Percentiles rank a stretch among this genome's conserved stretches.
Conservation (phyloP, 306 rosid genomes). For the Herpetospermum pedunculosum region DNA sequence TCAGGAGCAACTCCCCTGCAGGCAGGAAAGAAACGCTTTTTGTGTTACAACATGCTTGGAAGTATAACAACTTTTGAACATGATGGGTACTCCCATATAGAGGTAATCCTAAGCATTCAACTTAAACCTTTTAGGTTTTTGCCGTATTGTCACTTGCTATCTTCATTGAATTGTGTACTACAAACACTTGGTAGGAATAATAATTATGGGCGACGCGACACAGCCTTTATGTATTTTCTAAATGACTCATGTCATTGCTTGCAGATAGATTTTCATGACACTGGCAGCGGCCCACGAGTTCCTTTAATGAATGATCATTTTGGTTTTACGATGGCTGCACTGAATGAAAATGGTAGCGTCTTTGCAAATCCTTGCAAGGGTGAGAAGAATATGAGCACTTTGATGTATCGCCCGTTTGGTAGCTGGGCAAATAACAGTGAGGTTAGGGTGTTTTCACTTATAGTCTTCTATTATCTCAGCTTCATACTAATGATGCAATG, state of each 20-base stretch:
- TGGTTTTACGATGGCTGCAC: constrained; percentile 93
- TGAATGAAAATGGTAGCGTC: constrained; percentile 69
- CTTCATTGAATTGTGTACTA: background rate
- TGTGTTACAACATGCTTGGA: constrained; percentile 95
- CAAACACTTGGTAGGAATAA: background rate
- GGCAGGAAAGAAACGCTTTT: constrained; percentile 70
- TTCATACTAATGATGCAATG: background rate
- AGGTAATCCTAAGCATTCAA: constrained; percentile 31
- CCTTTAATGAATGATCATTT: constrained; percentile 97
- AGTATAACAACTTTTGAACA: constrained; percentile 67
- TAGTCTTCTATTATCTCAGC: background rate
- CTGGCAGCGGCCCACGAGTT: constrained; percentile 77
- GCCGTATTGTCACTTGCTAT: background rate
- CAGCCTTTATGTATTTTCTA: constrained; percentile 4
- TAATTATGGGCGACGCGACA: background rate
- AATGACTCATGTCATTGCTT: constrained; percentile 7
- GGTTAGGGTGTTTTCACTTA: constrained; percentile 35
- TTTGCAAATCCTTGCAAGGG: constrained; percentile 96
- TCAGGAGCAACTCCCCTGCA: constrained; percentile 78
- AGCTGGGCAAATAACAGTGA: constrained; percentile 93
- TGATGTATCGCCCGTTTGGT: constrained; percentile 91
- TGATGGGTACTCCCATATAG: constrained; percentile 86
- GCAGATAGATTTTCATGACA: constrained; percentile 94
- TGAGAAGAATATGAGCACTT: constrained; percentile 81
- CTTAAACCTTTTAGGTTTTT: background rate